Conservation (phyloP, 495 filamentous ascomycete species). For the Penicillium simplicissimum region DNA sequence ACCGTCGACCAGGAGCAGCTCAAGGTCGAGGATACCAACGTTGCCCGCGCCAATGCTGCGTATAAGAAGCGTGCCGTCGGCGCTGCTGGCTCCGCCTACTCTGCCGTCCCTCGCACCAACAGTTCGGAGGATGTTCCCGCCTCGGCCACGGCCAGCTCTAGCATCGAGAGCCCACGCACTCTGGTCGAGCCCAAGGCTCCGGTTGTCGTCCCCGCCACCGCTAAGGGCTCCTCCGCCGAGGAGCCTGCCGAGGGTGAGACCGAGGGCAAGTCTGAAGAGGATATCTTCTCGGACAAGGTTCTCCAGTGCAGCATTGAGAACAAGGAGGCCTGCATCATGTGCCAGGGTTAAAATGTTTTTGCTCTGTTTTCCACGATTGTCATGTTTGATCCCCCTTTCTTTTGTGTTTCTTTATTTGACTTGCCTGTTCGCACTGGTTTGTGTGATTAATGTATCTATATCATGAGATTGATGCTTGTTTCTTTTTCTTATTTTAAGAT, state of each 20-base stretch:
- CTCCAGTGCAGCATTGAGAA: conserved; percentile 94
- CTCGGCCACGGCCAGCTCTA: conserved; percentile 25
- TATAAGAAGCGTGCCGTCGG: conserved; percentile 67
- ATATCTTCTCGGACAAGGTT: conserved; percentile 92
- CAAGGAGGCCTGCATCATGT: conserved; percentile 86
- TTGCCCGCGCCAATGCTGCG: conserved; percentile 59
- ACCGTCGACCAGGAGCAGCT: conserved; percentile 97
- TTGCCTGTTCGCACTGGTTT: conserved; percentile 7
- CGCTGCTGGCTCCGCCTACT: conserved; percentile 48
- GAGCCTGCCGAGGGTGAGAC: conserved; percentile 67
- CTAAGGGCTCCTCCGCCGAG: conserved; percentile 22
- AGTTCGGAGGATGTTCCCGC: conserved; percentile 10
- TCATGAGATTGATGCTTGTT: conserved; percentile 45
- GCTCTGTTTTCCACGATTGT: conserved; percentile 20
- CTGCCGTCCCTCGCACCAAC: conserved; percentile 61
- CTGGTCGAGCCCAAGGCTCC: conserved; percentile 64
- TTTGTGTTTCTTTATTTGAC: not conserved
- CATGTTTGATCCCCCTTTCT: conserved; percentile 22
- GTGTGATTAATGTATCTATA: conserved; percentile 39
- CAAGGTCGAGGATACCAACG: conserved; percentile 81
- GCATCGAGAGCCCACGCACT: conserved; percentile 66
- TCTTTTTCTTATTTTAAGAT: conserved; percentile 14
- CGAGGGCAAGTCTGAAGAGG: conserved; percentile 51
- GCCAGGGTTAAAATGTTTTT: conserved; percentile 64
- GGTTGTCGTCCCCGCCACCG: conserved; percentile 32